Base-by-base conservation (phyloP, 2,329 filamentous ascomycete genomes). In the Seiridium unicorne region DNA sequence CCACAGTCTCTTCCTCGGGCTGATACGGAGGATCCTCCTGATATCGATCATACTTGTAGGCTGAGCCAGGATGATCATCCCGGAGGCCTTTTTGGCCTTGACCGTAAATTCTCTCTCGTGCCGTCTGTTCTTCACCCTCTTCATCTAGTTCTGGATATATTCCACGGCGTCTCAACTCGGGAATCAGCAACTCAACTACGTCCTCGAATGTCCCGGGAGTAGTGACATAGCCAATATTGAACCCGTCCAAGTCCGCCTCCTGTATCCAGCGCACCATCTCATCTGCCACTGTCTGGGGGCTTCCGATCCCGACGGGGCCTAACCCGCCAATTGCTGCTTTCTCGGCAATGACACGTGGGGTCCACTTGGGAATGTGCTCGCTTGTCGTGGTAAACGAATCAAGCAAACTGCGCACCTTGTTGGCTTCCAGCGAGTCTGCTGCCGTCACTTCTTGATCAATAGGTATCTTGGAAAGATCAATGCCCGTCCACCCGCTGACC, bases 31-130 rank as follows among this genome's bases (percentile, higher is more conserved):
- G 58, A 36, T 86, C 82, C 65, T 88, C 84, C 59, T 81, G 71
- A 64, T 88, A 89, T 1, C 86, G 81, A 65, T 84, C 78, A 64
- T 89, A 89, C 73, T 85, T 87, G 68, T 88, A 89, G 63, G 66
- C 71, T 55, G 79, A 83, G 1, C 86, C 87, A 0, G 76, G 67
- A 70, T 89, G 87, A 70, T 89, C 87, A 63, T 75, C 75, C 44
- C 85, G 76, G 61, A 89, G 67, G 11, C 78, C 75, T 5, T 72
- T 78, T 69, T 89, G 86, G 0, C 86, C 87, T 62, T 76, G 77
- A 0, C 86, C 85, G 69, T 88, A 89, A 0, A 89, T 74, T 72
- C 83, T 88, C 72, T 89, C 87, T 18, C 85, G 74, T 0, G 81
- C 79, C 2, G 83, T 85, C 34, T 82, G 63, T n/a, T 68, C 65